A percentile compares a stretch with the other conserved stretches of the same genome.
phyloP scores from a whole-genome alignment of 2,329 filamentous ascomycete genomes.

The Chalaropsis ovoidea region DNA sequence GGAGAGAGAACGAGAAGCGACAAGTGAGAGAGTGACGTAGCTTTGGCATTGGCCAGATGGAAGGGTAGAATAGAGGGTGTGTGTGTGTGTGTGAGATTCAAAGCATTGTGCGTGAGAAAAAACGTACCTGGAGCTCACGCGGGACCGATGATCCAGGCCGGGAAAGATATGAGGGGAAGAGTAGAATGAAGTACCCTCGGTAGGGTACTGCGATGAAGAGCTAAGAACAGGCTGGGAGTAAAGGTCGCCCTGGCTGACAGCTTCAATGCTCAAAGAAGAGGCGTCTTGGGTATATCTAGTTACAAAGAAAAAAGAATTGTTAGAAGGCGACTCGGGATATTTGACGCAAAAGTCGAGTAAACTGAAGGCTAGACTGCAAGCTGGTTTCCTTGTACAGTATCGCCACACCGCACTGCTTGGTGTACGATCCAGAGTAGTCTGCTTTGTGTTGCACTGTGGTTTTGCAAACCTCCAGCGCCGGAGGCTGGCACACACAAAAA shows the following conservation, averaged over 20 bases:
- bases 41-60: background rate
- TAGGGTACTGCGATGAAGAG: constrained; percentile 40
- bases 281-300: constrained; percentile 48
- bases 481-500: constrained; percentile 4
- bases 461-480: background rate
- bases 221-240: constrained; percentile 43
- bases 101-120: constrained; percentile 27
- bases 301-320: constrained; percentile 17
- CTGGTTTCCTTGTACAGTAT: background rate
- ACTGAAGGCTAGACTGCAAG: constrained; percentile 8
- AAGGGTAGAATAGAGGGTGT: background rate
- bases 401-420: constrained; percentile 12
- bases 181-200: constrained; percentile 44
- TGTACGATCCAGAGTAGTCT: constrained; percentile 7
- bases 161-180: constrained; percentile 39
- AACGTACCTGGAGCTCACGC: constrained; percentile 44
- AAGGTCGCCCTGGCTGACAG: constrained; percentile 35
- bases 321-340: constrained; percentile 19
- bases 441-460: background rate
- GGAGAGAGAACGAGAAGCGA: background rate
- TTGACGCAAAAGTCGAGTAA: constrained; percentile 15
- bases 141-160: constrained; percentile 44
- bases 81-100: background rate
- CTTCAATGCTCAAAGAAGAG: constrained; percentile 46
- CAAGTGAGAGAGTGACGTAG: background rate